Evolutionary conservation across 2,329 filamentous ascomycete genomes (phyloP).

Genomic region (Tolypocladium ophioglossoides): DNA sequence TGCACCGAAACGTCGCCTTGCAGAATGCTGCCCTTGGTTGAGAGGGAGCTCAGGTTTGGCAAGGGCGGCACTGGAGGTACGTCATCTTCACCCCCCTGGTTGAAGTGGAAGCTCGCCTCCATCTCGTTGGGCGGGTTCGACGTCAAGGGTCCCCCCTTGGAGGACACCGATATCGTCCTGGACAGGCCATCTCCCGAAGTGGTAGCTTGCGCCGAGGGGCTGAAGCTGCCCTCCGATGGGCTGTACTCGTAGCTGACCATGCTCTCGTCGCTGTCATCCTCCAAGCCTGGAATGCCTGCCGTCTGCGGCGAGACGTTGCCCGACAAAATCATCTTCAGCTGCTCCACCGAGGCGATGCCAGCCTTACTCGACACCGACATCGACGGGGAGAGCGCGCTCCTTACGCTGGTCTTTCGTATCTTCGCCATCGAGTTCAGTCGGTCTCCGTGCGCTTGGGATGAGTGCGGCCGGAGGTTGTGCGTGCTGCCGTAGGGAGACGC

Average conservation of each 20-base stretch:
- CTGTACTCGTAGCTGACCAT: conserved; percentile 61
- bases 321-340: conserved; percentile 50
- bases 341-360: conserved; percentile 50
- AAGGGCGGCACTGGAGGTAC: conserved; percentile 49
- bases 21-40: conserved; percentile 17
- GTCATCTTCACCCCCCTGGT: conserved; percentile 19
- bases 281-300: conserved; percentile 23
- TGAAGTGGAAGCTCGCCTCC: conserved; percentile 16
- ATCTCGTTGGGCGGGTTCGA: conserved; percentile 29
- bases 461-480: conserved; percentile 38
- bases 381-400: conserved; percentile 38
- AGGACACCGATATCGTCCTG: conserved; percentile 23
- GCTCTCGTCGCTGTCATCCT: conserved; percentile 52
- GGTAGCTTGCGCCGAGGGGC: conserved; percentile 22
- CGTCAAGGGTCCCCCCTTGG: conserved; percentile 27
- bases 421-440: conserved; percentile 26
- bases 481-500: conserved; percentile 39
- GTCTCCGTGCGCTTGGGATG: conserved; percentile 27
- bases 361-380: conserved; percentile 33
- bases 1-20: conserved; percentile 19
- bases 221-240: conserved; percentile 56
- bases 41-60: conserved; percentile 26
- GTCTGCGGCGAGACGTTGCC: conserved; percentile 34
- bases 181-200: conserved; percentile 18
- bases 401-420: conserved; percentile 42